Percentiles rank a stretch among this genome's conserved stretches.
Conservation (phyloP, 2,329 filamentous ascomycete genomes). For the Aspergillus sp. region DNA sequence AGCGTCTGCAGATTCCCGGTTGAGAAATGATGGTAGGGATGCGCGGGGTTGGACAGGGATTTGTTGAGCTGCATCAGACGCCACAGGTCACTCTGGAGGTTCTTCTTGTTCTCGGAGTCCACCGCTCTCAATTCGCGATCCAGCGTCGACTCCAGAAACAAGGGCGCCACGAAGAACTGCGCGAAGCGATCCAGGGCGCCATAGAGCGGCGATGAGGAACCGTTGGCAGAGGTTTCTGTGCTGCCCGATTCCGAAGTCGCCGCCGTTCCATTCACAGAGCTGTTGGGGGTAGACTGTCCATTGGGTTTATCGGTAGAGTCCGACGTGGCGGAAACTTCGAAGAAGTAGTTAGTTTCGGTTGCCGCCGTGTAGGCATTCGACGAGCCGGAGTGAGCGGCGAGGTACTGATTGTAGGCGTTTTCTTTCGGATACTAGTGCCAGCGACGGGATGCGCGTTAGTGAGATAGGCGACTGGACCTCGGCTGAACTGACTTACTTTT, state of each 20-base stretch:
- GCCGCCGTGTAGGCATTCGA: slow-evolving; percentile 94
- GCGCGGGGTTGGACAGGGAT: slow-evolving; percentile 79
- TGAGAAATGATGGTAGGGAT: slow-evolving; percentile 88
- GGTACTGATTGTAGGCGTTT: slow-evolving; percentile 93
- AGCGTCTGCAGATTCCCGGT: slow-evolving; percentile 86
- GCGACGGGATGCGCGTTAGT: too few relatives aligned
- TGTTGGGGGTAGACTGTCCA: slow-evolving; percentile 25
- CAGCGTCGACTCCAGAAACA: slow-evolving; percentile 80
- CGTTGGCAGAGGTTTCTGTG: slow-evolving; percentile 21
- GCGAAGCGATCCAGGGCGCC: slow-evolving; percentile 88
- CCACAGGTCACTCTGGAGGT: slow-evolving; percentile 87
- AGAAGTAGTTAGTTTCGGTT: slow-evolving; percentile 96
- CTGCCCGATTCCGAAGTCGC: slow-evolving; percentile 13
- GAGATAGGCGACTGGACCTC: background rate
- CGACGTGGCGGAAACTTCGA: slow-evolving; percentile 84
- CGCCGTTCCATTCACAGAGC: slow-evolving; percentile 23
- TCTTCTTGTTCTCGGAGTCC: slow-evolving; percentile 97
- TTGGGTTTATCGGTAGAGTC: slow-evolving; percentile 37
- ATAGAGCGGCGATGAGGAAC: slow-evolving; percentile 60
- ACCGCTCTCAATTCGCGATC: slow-evolving; percentile 86
- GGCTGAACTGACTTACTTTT: slow-evolving; percentile 58
- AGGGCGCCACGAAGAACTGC: slow-evolving; percentile 86
- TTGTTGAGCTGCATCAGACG: slow-evolving; percentile 85
- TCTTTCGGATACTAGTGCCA: slow-evolving; percentile 73
- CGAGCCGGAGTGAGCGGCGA: slow-evolving; percentile 83